These are phyloP conservation scores for Globisporangium camurandrum DNA, from an alignment of 352 stramenopile species.

Conservation along the genomic window DNA sequence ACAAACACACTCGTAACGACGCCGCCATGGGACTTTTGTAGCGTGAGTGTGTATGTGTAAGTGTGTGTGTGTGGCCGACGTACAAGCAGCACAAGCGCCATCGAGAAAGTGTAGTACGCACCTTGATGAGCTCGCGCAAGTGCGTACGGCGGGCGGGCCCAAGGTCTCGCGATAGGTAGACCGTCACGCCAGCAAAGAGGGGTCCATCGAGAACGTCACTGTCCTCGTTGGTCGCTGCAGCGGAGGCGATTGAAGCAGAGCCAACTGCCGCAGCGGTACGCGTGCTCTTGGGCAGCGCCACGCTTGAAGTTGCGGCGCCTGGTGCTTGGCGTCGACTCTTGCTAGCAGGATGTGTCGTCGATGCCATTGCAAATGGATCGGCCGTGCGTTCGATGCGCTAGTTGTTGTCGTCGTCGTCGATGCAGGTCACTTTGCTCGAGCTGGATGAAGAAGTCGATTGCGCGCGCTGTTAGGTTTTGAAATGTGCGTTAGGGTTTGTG, in stretches of 20 bases:
- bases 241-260: not conserved
- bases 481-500: not conserved
- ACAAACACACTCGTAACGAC: too few relatives aligned
- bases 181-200: slow-evolving; percentile 5
- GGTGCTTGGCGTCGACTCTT: not conserved
- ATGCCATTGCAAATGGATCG: not conserved
- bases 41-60: not conserved
- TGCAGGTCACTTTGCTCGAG: too few relatives aligned
- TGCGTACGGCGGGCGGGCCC: not conserved
- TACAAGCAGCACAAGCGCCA: not conserved
- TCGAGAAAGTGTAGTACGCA: not conserved
- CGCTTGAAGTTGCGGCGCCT: not conserved
- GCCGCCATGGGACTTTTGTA: slow-evolving; percentile 24
- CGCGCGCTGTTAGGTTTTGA: not conserved
- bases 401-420: too few relatives aligned
- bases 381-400: not conserved
- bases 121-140: slow-evolving; percentile 8
- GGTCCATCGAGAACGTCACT: not conserved
- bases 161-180: slow-evolving; percentile 8
- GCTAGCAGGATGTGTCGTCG: not conserved
- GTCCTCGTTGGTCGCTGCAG: not conserved
- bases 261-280: not conserved
- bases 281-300: too few relatives aligned
- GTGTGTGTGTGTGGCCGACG: not conserved
- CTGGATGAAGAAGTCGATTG: not conserved